Evolutionary conservation across 305 asterid genomes (phyloP).

Genomic region (Fraxinus nigra): DNA sequence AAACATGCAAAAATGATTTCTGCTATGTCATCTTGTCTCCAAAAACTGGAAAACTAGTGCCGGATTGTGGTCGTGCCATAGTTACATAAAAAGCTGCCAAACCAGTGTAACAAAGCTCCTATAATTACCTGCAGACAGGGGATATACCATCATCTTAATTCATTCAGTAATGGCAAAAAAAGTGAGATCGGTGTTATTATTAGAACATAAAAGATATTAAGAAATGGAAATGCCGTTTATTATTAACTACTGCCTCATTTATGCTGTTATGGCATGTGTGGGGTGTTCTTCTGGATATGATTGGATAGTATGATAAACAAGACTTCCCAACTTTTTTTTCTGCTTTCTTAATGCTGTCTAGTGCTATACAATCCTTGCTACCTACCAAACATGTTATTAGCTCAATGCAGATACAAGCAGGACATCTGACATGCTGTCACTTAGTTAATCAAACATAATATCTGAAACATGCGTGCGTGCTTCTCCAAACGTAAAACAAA

Average conservation of each 20-base stretch:
- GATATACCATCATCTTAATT: conserved; percentile 14
- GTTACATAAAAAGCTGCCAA: conserved; percentile 13
- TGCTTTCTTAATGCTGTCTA: background rate
- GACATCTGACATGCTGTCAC: background rate
- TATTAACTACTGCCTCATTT: background rate
- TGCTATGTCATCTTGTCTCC: conserved; percentile 36
- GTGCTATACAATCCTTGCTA: background rate
- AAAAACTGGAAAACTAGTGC: conserved; percentile 19
- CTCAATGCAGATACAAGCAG: background rate
- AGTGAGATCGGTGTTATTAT: background rate
- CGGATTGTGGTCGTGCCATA: conserved; percentile 15
- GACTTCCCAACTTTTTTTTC: background rate
- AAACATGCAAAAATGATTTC: conserved; percentile 39
- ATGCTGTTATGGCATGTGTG: background rate
- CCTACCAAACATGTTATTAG: too few species aligned
- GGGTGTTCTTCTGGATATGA: background rate
- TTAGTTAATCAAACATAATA: background rate
- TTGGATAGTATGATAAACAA: background rate
- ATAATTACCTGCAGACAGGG: conserved; percentile 30
- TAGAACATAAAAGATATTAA: background rate
- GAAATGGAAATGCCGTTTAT: background rate
- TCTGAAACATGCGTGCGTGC: background rate
- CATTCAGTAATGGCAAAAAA: background rate
- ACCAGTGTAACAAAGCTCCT: conserved; percentile 9
- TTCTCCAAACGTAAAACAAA: background rate